Base-by-base conservation (phyloP, 768 basidiomycete genomes). In the Tephrocybe sp. region DNA sequence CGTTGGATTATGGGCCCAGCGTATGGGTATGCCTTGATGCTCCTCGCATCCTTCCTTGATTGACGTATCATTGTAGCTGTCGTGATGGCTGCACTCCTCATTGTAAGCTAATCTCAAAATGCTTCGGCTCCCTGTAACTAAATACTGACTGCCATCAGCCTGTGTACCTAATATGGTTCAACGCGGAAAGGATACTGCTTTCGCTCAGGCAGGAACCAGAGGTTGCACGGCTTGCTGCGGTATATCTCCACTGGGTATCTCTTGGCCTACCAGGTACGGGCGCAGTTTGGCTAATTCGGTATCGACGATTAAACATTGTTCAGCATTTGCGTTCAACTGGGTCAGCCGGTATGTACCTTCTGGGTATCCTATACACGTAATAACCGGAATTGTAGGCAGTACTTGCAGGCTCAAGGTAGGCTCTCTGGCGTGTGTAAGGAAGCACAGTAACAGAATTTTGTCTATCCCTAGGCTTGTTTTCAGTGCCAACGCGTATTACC, bases 1-100 rank as follows among this genome's bases (percentile, higher is more conserved):
- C n/a, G 90, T 97, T 8, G 93, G 94, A 3, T 74, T 95, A 7
- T 95, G 93, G 93, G 68, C 87, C 6, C 91, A 93, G 64, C 74
- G 93, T 54, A 92, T 91, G 88, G 73, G 86, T 86, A 53, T 34
- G 84, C 25, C 9, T 18, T 28, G 26, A n/a, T 22, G 40, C 47
- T 27, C 16, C 41, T n/a, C 34, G 9, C 25, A 12, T 11, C 6
- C 15, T 19, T 15, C 15, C 32, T 8, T 5, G 32, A 15, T 34
- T 34, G 32, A 5, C 2, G 6, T 30, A 11, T 16, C 19, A 9
- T 5, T 37, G n/a, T 19, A 89, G 87, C 72, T 35, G 75, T 92
- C 19, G 76, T 90, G 36, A 78, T 82, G 72, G 65, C 72, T 4
- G 69, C 73, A 4, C 57, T 72, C 8, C 66, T 89, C 9, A 69